A percentile compares a stretch with the other conserved stretches of the same genome.
Evolutionary conservation across 75 land plant genomes (phyloP).

Genomic region (Sequoiadendron giganteum): DNA sequence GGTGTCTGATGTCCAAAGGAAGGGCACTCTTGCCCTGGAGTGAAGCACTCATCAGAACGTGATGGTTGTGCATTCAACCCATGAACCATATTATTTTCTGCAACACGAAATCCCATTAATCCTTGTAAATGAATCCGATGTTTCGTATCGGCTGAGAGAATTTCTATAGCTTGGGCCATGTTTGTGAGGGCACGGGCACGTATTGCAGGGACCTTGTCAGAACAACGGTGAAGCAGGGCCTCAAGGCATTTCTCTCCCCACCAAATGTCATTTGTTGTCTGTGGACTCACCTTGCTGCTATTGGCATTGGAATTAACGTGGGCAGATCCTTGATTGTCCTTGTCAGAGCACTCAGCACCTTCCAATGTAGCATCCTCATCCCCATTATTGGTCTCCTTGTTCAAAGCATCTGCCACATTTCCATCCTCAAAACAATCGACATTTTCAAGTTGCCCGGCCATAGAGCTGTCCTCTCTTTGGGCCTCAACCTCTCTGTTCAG

Average conservation of each 20-base stretch:
- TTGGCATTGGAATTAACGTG: background rate
- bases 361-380: background rate
- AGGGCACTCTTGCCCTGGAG: conserved; percentile 14
- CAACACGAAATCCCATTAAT: conserved; percentile 32
- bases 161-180: conserved; percentile 54
- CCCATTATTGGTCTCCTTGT: background rate
- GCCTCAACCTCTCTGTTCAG: conserved; percentile 19
- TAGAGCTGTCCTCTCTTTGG: conserved; percentile 6
- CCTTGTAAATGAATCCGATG: conserved; percentile 25
- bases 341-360: background rate
- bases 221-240: conserved; percentile 60
- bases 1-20: conserved; percentile 23
- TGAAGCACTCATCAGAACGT: conserved; percentile 3
- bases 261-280: background rate
- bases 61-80: background rate
- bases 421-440: background rate
- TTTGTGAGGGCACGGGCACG: conserved; percentile 77
- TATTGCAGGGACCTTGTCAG: conserved; percentile 53
- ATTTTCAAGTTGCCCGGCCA: background rate
- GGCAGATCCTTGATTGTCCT: background rate
- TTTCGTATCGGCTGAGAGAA: conserved; percentile 30
- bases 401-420: conserved; percentile 4
- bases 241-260: conserved; percentile 71
- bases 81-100: background rate
- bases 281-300: background rate